A percentile compares a stretch with the other conserved stretches of the same genome.
phyloP scores from a whole-genome alignment of 2,329 filamentous ascomycete species.

The Ophiocordyceps camponoti-leonardi region DNA sequence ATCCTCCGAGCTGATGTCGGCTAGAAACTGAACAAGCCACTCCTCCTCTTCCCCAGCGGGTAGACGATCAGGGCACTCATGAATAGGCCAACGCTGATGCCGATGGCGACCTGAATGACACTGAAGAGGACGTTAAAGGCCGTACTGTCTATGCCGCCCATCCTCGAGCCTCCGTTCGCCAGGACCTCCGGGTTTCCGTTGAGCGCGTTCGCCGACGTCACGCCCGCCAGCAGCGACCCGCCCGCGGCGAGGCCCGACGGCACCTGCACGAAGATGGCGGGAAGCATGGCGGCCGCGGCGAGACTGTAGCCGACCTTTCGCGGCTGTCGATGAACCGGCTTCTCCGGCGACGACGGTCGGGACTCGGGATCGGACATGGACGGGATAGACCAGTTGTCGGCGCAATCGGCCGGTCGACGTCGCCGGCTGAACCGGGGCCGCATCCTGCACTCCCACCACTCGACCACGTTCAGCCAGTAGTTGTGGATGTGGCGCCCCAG shows the following conservation, averaged over 20 bases:
- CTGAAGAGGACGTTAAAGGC: conserved; percentile 37
- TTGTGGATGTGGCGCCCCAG: conserved; percentile 43
- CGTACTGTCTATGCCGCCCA: conserved; percentile 21
- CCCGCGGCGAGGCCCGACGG: conserved; percentile 44
- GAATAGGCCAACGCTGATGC: conserved; percentile 43
- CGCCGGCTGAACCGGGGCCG: conserved; percentile 13
- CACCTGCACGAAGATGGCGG: conserved; percentile 64
- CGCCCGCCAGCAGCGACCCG: conserved; percentile 39
- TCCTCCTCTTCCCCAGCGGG: conserved; percentile 38
- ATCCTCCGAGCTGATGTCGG: too few relatives aligned
- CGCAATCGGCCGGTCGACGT: not conserved
- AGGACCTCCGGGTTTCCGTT: conserved; percentile 18
- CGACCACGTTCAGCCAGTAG: conserved; percentile 26
- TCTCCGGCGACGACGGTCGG: conserved; percentile 8
- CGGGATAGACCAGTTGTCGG: conserved; percentile 15
- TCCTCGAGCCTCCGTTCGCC: conserved; percentile 1
- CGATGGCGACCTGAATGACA: conserved; percentile 44
- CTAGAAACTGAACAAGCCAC: conserved; percentile 37
- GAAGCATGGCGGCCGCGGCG: conserved; percentile 70
- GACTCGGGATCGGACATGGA: conserved; percentile 16
- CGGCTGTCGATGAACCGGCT: conserved; percentile 11
- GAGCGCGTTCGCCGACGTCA: conserved; percentile 37
- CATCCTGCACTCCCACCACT: conserved; percentile 32
- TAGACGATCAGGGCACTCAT: conserved; percentile 38
- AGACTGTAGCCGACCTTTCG: conserved; percentile 51